Conservation (phyloP, 768 basidiomycete genomes). For the Tricholoma flavovirens region DNA sequence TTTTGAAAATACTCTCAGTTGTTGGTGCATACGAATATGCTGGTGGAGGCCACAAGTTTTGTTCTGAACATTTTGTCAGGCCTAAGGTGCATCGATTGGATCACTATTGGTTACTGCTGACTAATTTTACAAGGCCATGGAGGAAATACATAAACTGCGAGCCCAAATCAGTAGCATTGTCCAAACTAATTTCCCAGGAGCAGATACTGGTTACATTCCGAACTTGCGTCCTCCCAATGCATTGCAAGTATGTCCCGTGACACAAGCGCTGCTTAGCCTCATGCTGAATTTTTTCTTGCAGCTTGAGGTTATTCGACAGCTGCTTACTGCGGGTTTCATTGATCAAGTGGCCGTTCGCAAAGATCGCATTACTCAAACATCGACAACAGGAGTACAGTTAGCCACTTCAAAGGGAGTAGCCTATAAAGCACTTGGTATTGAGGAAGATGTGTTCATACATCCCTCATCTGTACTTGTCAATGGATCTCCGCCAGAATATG, state of each 20-base stretch:
- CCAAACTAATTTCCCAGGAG: slow-evolving; percentile 64
- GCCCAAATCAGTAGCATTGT: slow-evolving; percentile 86
- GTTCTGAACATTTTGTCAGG: slow-evolving; percentile 83
- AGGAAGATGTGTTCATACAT: slow-evolving; percentile 89
- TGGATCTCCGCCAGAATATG: slow-evolving; percentile 72
- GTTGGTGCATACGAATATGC: slow-evolving; percentile 95
- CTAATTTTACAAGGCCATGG: slow-evolving; percentile 70
- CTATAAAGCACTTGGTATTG: slow-evolving; percentile 74
- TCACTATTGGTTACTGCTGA: not conserved
- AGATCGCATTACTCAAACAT: slow-evolving; percentile 63
- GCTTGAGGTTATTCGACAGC: slow-evolving; percentile 87
- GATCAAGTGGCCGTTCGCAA: slow-evolving; percentile 93
- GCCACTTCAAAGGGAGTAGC: slow-evolving; percentile 74
- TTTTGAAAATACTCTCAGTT: slow-evolving; percentile 86
- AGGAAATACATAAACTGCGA: slow-evolving; percentile 95
- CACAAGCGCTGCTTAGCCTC: not conserved
- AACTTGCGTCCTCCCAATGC: slow-evolving; percentile 73
- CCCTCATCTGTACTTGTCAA: slow-evolving; percentile 78
- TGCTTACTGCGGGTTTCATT: slow-evolving; percentile 85
- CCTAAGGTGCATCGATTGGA: slow-evolving; percentile 55
- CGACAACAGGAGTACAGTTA: slow-evolving; percentile 58
- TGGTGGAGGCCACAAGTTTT: slow-evolving; percentile 76
- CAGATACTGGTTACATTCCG: slow-evolving; percentile 52
- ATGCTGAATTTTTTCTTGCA: slow-evolving; percentile 25
- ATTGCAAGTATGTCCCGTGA: slow-evolving; percentile 51